Base-by-base conservation (phyloP, 768 basidiomycete species). In the Leccinum imitatum region DNA sequence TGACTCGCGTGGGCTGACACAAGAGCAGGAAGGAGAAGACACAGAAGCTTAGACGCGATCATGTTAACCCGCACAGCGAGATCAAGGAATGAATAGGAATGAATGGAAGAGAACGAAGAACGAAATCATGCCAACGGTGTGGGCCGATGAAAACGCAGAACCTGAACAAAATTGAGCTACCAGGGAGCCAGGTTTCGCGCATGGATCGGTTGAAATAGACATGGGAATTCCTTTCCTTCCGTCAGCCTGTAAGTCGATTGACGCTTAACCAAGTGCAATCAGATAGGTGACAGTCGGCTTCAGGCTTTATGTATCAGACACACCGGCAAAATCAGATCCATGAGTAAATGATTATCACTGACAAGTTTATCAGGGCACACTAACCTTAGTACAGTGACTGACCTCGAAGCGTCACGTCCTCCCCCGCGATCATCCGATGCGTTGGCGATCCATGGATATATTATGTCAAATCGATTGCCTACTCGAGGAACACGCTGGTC, bases 161-260 rank as follows among this genome's bases (percentile, higher is more conserved):
- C 6, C 10, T 0, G 21, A 50, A 23, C 1, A n/a, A 14, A 2
- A 30, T 30, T 30, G 27, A 30, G 27, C 27, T 30, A 8, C 27
- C 92, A 67, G 2, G 93, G 94, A 1, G 84, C 81, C 46, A 95
- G 73, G 3, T 87, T 81, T 31, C 95, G 85, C 3, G 90, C 90
- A 69, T 95, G 89, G 64, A 95, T 96, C 4, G 95, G 91, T 65
- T 97, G 94, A 79, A 95, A 98, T 15, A 97, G 73, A 74, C 90
- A 97, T 0, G 91, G 88, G 69, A 90, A 89, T n/a, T 77, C 76
- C 64, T 93, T 93, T 9, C 93, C 92, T 61, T 91, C 90, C 0
- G 93, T 97, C 75, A 93, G 87, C 61, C 91, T 91, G 54, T 7
- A n/a, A 3, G 17, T 30, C 5, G 3, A 33, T 19, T 15, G 23